phyloP scores from a whole-genome alignment of 208 protist genomes.

The Novymonas esmeraldas region DNA sequence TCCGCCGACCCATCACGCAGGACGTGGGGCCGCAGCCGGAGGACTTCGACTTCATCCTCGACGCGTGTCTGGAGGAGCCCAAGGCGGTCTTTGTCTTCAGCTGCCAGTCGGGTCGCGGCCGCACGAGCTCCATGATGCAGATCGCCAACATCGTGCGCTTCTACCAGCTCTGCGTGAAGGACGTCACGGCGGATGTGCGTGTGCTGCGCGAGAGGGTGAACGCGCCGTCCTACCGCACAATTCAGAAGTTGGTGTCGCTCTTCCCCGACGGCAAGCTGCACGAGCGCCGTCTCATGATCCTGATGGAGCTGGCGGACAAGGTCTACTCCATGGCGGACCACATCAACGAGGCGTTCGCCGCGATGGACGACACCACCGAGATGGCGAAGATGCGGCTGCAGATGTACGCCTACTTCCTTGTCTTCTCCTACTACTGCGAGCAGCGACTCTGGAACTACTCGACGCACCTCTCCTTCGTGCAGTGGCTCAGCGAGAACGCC shows the following conservation, averaged over 20 bases:
- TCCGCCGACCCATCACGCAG: conserved; percentile 80
- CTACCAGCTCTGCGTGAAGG: conserved; percentile 81
- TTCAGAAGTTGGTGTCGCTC: conserved; percentile 88
- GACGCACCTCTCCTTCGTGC: conserved; percentile 53
- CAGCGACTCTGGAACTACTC: conserved; percentile 81
- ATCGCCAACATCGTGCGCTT: conserved; percentile 90
- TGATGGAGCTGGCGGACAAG: conserved; percentile 87
- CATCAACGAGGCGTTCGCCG: conserved; percentile 78
- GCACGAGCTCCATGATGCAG: conserved; percentile 85
- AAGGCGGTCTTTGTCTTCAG: conserved; percentile 83
- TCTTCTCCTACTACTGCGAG: conserved; percentile 92
- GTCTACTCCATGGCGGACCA: conserved; percentile 88
- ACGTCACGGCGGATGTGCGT: conserved; percentile 67
- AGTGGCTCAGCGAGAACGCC: conserved; percentile 72
- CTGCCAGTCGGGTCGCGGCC: conserved; percentile 85
- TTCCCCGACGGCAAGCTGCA: conserved; percentile 88
- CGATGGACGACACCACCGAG: conserved; percentile 47
- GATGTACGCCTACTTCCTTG: conserved; percentile 85
- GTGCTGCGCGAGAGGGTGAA: conserved; percentile 58
- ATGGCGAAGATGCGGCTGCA: conserved; percentile 84
- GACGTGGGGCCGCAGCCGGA: conserved; percentile 75
- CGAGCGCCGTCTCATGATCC: conserved; percentile 73
- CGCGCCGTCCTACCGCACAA: conserved; percentile 72
- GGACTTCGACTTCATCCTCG: conserved; percentile 89
- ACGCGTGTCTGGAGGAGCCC: conserved; percentile 79